A percentile compares a stretch with the other conserved stretches of the same genome.
Conservation (phyloP, 768 basidiomycete species). For the Tephrocybe sp. region DNA sequence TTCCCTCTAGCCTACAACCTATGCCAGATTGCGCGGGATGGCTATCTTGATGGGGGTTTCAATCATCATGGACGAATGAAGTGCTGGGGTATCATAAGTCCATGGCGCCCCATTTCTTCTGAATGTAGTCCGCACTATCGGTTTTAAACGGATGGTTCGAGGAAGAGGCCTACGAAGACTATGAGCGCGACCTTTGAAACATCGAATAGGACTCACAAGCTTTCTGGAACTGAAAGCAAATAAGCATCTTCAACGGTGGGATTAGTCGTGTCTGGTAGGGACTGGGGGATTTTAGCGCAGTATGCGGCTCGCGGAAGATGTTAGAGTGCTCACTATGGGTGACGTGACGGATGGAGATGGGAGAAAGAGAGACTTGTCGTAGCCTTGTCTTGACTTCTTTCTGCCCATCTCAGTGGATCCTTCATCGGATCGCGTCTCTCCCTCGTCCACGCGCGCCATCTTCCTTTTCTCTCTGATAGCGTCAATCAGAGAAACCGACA, state of each 20-base stretch:
- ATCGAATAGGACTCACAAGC: too few species aligned
- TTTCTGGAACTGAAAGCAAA: too few species aligned
- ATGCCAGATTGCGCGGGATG: background rate
- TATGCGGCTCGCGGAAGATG: background rate
- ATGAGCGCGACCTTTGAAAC: too few species aligned
- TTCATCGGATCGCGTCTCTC: background rate
- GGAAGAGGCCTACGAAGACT: too few species aligned
- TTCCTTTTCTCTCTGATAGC: background rate
- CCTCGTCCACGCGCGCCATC: background rate
- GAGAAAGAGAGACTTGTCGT: slow-evolving; percentile 2
- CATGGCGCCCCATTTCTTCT: slow-evolving; percentile 6
- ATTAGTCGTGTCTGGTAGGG: background rate
- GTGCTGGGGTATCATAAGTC: slow-evolving; percentile 6
- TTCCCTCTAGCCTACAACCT: too few species aligned
- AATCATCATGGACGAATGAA: slow-evolving; percentile 7
- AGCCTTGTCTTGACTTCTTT: background rate
- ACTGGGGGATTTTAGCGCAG: background rate
- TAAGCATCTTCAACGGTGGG: too few species aligned
- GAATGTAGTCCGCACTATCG: background rate
- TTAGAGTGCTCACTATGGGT: background rate
- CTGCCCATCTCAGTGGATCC: too few species aligned
- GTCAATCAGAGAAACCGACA: background rate
- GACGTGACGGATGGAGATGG: background rate
- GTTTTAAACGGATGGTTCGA: slow-evolving; percentile 4
- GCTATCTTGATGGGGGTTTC: slow-evolving; percentile 6